A percentile compares a stretch with the other conserved stretches of the same genome.
These are phyloP conservation scores for Quercus cerris DNA, from an alignment of 306 rosid species.

Conservation along the genomic window DNA sequence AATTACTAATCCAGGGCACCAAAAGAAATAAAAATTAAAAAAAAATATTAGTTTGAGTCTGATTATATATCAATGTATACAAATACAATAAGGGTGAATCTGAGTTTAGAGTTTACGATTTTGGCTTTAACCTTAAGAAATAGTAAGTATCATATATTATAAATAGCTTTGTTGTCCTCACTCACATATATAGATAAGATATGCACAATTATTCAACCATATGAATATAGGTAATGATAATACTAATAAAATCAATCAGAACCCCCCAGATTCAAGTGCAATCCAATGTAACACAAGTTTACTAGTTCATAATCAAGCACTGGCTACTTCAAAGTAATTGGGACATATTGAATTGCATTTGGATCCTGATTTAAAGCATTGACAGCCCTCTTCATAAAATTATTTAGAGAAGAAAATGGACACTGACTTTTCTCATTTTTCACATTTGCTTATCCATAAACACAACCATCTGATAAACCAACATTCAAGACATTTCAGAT, in stretches of 20 bases:
- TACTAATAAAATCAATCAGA: no score
- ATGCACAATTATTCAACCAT: no score
- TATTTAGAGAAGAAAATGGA: neutral
- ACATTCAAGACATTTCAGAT: neutral
- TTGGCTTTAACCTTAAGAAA: neutral
- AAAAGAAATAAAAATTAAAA: neutral
- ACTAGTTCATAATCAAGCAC: no score
- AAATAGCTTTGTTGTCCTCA: neutral
- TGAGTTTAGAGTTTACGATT: neutral
- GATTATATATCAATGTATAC: neutral
- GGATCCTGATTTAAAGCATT: neutral
- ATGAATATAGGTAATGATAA: no score
- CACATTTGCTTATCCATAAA: neutral
- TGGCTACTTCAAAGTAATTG: no score
- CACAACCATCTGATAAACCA: neutral
- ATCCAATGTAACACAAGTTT: no score
- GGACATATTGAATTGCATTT: neutral
- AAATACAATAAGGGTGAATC: neutral
- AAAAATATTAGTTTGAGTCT: neutral
- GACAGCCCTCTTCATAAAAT: neutral
- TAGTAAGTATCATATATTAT: neutral
- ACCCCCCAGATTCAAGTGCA: no score
- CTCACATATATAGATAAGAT: neutral
- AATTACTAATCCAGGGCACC: neutral
- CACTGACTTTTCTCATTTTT: neutral